A percentile compares a stretch with the other conserved stretches of the same genome.
Conservation (phyloP, 2,329 filamentous ascomycete genomes). For the Calonectria hongkongensis region DNA sequence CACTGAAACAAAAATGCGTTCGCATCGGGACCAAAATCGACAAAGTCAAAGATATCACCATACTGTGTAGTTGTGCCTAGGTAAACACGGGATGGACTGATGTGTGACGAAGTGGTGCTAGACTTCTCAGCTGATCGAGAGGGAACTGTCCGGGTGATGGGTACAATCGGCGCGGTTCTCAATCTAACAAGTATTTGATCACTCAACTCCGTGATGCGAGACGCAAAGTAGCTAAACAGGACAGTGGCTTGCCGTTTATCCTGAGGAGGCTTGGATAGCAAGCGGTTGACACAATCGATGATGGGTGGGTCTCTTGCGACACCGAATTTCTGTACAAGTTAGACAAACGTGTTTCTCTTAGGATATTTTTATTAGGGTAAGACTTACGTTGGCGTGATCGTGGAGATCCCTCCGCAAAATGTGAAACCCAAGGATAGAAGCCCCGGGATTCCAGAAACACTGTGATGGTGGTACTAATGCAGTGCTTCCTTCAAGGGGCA, state of each 20-base stretch:
- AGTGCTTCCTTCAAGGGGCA: conserved; percentile 83
- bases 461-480: conserved; percentile 82
- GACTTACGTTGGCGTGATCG: conserved; percentile 78
- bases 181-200: conserved; percentile 76
- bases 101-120: conserved; percentile 56
- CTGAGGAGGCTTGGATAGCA: conserved; percentile 83
- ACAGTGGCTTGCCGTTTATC: conserved; percentile 79
- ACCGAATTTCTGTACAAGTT: conserved; percentile 80
- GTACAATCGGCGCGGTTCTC: conserved; percentile 81
- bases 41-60: conserved; percentile 95
- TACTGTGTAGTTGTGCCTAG: conserved; percentile 83
- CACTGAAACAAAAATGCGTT: conserved; percentile 92
- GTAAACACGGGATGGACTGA: conserved; percentile 85
- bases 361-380: conserved; percentile 9
- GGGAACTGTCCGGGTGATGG: conserved; percentile 68
- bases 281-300: conserved; percentile 81
- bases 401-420: conserved; percentile 86
- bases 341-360: conserved; percentile 7
- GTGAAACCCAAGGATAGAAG: conserved; percentile 86
- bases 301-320: conserved; percentile 89
- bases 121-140: conserved; percentile 64
- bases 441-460: conserved; percentile 88
- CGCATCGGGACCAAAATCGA: conserved; percentile 91
- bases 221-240: conserved; percentile 89
- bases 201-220: conserved; percentile 83